These are phyloP conservation scores for Antrodiella citrinella DNA, from an alignment of 768 basidiomycete species.

Conservation along the genomic window DNA sequence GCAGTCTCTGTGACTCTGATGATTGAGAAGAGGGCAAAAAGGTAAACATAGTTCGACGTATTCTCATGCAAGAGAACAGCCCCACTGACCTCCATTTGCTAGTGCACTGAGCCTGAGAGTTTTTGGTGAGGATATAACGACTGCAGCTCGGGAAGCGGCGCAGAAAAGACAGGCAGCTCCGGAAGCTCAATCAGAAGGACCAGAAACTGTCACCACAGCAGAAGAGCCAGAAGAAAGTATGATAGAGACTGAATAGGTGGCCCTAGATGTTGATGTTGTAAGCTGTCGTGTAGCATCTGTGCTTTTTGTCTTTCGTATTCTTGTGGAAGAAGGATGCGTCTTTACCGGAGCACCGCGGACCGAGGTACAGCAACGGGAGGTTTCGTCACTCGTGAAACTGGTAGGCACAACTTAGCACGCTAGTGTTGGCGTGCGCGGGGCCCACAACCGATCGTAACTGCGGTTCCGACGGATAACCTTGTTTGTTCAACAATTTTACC, in stretches of 20 bases:
- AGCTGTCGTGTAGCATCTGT: not conserved
- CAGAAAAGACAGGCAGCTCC: slow-evolving; percentile 12
- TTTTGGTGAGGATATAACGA: slow-evolving; percentile 74
- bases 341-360: not conserved
- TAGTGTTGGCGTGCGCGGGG: no score
- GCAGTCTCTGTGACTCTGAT: slow-evolving; percentile 81
- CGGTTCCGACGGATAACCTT: not conserved
- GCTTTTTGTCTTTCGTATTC: no score
- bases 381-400: not conserved
- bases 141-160: slow-evolving; percentile 31
- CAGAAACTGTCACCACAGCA: slow-evolving; percentile 2
- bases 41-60: slow-evolving; percentile 27
- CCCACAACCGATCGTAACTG: not conserved
- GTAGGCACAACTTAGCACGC: no score
- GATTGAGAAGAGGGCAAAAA: slow-evolving; percentile 96
- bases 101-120: slow-evolving; percentile 85
- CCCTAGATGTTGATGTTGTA: not conserved
- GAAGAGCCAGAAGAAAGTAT: not conserved
- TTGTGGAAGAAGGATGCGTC: not conserved
- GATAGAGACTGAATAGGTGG: not conserved
- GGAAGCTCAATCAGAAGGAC: slow-evolving; percentile 1
- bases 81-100: not conserved
- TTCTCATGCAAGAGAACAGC: not conserved
- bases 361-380: not conserved
- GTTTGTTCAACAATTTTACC: not conserved